Percentiles rank a stretch among this genome's conserved stretches.
Evolutionary conservation across 345 rosid species (phyloP).

Genomic region (Clausena lansium): DNA sequence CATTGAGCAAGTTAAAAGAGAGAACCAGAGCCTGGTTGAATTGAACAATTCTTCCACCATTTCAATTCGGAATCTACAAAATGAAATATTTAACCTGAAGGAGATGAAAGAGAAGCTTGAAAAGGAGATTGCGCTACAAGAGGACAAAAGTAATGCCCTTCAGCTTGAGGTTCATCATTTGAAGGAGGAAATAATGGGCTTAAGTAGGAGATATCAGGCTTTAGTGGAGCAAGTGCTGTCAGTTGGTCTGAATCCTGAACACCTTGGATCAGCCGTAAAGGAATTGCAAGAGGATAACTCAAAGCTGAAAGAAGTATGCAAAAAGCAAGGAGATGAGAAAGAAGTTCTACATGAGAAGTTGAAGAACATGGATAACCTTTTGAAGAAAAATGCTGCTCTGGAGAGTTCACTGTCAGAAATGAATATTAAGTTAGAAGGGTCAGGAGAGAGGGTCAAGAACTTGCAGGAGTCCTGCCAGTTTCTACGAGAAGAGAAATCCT

Average conservation of each 20-base stretch:
- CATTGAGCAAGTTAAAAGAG: slow-evolving; percentile 47
- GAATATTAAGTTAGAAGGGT: slow-evolving; percentile 68
- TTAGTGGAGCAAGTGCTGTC: slow-evolving; percentile 66
- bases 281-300: slow-evolving; percentile 63
- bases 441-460: slow-evolving; percentile 50
- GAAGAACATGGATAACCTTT: slow-evolving; percentile 47
- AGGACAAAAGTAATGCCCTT: slow-evolving; percentile 50
- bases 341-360: slow-evolving; percentile 50
- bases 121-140: slow-evolving; percentile 56
- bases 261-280: slow-evolving; percentile 53
- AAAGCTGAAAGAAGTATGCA: slow-evolving; percentile 53
- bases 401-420: slow-evolving; percentile 71
- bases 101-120: slow-evolving; percentile 72
- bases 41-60: slow-evolving; percentile 47
- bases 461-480: slow-evolving; percentile 62
- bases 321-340: slow-evolving; percentile 45
- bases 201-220: slow-evolving; percentile 51
- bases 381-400: slow-evolving; percentile 55
- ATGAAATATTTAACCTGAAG: slow-evolving; percentile 53
- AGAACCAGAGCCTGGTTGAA: slow-evolving; percentile 47
- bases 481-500: slow-evolving; percentile 67
- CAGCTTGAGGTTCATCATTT: slow-evolving; percentile 72
- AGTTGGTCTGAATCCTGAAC: slow-evolving; percentile 56
- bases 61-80: slow-evolving; percentile 42
- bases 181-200: slow-evolving; percentile 63